Evolutionary conservation across 2,329 filamentous ascomycete genomes (phyloP).

Genomic region (Neofusicoccum parvum): DNA sequence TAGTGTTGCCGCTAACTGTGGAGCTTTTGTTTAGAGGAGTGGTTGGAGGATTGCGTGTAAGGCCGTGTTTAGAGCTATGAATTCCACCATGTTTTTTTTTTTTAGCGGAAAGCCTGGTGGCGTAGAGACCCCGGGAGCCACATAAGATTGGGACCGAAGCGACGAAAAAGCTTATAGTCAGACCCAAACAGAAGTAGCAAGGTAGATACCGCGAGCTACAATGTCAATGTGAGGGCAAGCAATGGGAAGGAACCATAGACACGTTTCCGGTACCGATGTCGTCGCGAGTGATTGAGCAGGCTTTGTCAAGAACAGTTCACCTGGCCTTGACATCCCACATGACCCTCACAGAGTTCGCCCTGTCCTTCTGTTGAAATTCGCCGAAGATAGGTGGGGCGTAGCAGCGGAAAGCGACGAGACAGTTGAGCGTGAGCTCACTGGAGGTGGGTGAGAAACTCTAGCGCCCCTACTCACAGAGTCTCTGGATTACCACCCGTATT

Average conservation of each 20-base stretch:
- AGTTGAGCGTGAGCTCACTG: neutral
- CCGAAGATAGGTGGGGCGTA: neutral
- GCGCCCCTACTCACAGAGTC: neutral
- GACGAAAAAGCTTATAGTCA: neutral
- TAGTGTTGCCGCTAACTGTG: too few species aligned
- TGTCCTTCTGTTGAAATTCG: neutral
- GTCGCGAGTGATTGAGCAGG: neutral
- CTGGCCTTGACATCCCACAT: neutral
- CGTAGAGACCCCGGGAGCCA: too few species aligned
- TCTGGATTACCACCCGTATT: slow-evolving; percentile 41
- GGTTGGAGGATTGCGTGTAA: too few species aligned
- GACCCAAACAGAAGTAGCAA: slow-evolving; percentile 32
- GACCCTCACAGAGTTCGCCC: neutral
- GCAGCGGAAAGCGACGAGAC: neutral
- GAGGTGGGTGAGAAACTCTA: neutral
- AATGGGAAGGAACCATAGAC: neutral
- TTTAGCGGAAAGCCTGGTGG: too few species aligned
- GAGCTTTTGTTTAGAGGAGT: too few species aligned
- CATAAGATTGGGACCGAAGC: neutral
- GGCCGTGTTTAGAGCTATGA: too few species aligned
- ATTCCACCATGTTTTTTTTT: too few species aligned
- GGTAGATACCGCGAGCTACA: slow-evolving; percentile 65
- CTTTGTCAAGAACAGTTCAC: neutral
- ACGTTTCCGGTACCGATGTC: neutral
- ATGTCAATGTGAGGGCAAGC: neutral